These are phyloP conservation scores for Naegleria gruberi DNA, from an alignment of 208 protist genomes.

Conservation along the genomic window DNA sequence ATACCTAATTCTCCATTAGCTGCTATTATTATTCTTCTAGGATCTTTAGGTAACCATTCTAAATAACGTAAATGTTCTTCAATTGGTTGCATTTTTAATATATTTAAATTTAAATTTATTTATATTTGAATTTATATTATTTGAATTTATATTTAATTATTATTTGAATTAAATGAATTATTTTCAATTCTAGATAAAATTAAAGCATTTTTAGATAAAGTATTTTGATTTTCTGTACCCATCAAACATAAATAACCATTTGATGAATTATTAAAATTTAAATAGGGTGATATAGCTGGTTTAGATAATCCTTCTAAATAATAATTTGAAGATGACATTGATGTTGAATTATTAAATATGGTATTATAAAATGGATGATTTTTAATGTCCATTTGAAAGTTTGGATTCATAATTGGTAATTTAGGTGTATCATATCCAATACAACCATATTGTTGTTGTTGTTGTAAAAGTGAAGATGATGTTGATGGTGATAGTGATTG, in stretches of 20 bases:
- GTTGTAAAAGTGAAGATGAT: not conserved
- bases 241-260: not conserved
- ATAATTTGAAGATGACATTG: not conserved
- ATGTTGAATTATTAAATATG: too few relatives aligned
- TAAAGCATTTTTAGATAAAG: not conserved
- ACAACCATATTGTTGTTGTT: not conserved
- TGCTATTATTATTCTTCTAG: not conserved
- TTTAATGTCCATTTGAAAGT: not conserved
- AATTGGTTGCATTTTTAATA: not conserved
- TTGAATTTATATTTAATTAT: too few relatives aligned
- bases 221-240: not conserved
- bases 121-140: not conserved
- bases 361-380: too few relatives aligned
- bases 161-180: not conserved
- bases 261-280: not conserved
- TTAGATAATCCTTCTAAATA: slow-evolving; percentile 14
- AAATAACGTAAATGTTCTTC: slow-evolving; percentile 1
- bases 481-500: not conserved
- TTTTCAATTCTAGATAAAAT: not conserved
- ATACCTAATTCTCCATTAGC: slow-evolving; percentile 1
- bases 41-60: slow-evolving; percentile 3
- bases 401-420: not conserved
- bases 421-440: not conserved
- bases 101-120: not conserved
- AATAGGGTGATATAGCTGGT: not conserved